Conservation (phyloP, 73 alveolate species). For the Tetrahymena borealis region DNA sequence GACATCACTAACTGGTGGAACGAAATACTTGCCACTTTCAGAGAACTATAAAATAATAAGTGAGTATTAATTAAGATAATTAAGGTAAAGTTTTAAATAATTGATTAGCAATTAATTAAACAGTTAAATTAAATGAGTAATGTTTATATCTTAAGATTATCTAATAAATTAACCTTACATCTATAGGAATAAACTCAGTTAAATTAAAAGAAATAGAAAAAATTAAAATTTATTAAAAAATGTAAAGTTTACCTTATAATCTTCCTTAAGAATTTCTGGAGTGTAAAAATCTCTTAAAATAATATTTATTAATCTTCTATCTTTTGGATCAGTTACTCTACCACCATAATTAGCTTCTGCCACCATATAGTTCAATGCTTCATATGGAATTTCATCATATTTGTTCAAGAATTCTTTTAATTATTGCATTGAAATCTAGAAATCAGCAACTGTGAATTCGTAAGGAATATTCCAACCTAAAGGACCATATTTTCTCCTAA, state of each 20-base stretch:
- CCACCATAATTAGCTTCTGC: constrained; percentile 99
- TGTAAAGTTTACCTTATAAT: constrained; percentile 55
- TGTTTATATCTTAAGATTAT: too few relatives aligned
- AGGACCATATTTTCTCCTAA: constrained; percentile 99
- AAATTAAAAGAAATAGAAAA: constrained; percentile 11
- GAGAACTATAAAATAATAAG: background rate
- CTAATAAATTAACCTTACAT: too few relatives aligned
- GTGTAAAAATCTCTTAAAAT: constrained; percentile 89
- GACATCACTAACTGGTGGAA: constrained; percentile 84
- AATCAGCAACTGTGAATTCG: constrained; percentile 80
- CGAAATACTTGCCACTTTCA: constrained; percentile 69
- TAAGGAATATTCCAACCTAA: constrained; percentile 99
- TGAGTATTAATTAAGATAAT: background rate
- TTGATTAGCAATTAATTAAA: too few relatives aligned
- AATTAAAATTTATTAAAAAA: background rate
- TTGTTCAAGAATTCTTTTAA: constrained; percentile 83
- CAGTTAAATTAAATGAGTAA: too few relatives aligned
- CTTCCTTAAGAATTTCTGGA: constrained; percentile 87
- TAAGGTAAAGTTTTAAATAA: too few relatives aligned
- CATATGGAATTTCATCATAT: constrained; percentile 95
- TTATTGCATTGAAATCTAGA: constrained; percentile 79
- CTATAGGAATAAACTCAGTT: too few relatives aligned
- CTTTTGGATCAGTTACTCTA: constrained; percentile 99
- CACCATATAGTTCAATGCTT: constrained; percentile 99
- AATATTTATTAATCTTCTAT: constrained; percentile 86